Evolutionary conservation across 2,329 filamentous ascomycete genomes (phyloP).

Genomic region (Parastagonospora nodorum): DNA sequence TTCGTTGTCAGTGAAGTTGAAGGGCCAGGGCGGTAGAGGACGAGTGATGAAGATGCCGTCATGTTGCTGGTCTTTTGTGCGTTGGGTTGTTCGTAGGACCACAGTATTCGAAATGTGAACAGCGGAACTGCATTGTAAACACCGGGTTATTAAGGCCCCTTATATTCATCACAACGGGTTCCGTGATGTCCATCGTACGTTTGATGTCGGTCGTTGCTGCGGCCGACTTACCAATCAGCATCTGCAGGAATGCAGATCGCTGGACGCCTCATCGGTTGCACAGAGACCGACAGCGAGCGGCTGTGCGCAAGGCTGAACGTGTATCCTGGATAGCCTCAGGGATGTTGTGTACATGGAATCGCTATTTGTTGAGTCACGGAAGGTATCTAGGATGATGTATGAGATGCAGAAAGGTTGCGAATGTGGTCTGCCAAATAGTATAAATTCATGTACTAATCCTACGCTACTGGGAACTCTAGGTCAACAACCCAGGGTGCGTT

Average conservation of each 20-base stretch:
- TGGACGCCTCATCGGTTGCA: slow-evolving; percentile 9
- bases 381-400: too few relatives aligned
- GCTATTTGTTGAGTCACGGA: too few relatives aligned
- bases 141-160: not conserved
- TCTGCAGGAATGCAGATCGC: not conserved
- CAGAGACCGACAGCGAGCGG: slow-evolving; percentile 8
- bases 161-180: not conserved
- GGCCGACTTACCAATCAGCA: slow-evolving; percentile 11
- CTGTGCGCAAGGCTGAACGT: not conserved
- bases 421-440: too few relatives aligned
- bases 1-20: slow-evolving; percentile 4
- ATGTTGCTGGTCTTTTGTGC: slow-evolving; percentile 7
- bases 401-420: too few relatives aligned
- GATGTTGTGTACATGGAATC: too few relatives aligned
- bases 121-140: too few relatives aligned
- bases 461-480: slow-evolving; percentile 45
- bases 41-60: slow-evolving; percentile 18
- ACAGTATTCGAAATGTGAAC: too few relatives aligned
- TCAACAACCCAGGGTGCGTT: slow-evolving; percentile 62
- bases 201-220: not conserved
- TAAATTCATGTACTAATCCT: too few relatives aligned
- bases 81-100: not conserved
- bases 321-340: too few relatives aligned
- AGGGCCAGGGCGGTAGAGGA: slow-evolving; percentile 11
- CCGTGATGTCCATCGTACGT: not conserved